Conservation (phyloP, 371 early-diverging fungal genomes). For the Rhizopus sp. region DNA sequence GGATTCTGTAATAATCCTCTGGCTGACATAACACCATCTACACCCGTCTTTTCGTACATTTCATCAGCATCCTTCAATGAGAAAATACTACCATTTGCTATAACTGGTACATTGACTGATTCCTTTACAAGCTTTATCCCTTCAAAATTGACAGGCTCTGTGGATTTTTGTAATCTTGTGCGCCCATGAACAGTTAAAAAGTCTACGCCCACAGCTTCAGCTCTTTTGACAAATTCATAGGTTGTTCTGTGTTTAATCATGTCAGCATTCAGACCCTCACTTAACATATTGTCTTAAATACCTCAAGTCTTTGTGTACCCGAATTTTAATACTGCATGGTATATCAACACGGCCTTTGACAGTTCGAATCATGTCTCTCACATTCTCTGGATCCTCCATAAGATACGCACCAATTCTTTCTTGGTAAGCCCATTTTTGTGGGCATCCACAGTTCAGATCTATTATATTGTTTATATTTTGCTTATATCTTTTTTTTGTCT, state of each 20-base stretch:
- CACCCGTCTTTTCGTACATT: constrained; percentile 71
- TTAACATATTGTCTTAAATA: constrained; percentile 21
- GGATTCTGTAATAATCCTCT: constrained; percentile 92
- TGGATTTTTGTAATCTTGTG: constrained; percentile 73
- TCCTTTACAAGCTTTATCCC: constrained; percentile 77
- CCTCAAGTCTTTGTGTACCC: constrained; percentile 72
- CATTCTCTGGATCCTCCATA: constrained; percentile 79
- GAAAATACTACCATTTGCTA: constrained; percentile 86
- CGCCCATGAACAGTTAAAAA: constrained; percentile 86
- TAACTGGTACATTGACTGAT: constrained; percentile 68
- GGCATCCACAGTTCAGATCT: constrained; percentile 90
- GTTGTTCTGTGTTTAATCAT: constrained; percentile 54
- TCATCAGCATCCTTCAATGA: constrained; percentile 64
- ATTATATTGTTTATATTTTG: background rate
- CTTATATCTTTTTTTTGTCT: background rate
- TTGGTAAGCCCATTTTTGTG: constrained; percentile 85
- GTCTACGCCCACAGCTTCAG: constrained; percentile 76
- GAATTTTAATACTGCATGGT: constrained; percentile 83
- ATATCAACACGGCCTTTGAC: constrained; percentile 65
- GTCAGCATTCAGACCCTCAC: background rate
- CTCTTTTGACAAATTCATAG: constrained; percentile 75
- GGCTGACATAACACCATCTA: constrained; percentile 88
- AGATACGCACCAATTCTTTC: constrained; percentile 79
- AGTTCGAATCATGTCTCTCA: constrained; percentile 79
- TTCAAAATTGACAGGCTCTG: constrained; percentile 74